Conservation (phyloP, 2,329 filamentous ascomycete species). For the Setomelanomma holmii region DNA sequence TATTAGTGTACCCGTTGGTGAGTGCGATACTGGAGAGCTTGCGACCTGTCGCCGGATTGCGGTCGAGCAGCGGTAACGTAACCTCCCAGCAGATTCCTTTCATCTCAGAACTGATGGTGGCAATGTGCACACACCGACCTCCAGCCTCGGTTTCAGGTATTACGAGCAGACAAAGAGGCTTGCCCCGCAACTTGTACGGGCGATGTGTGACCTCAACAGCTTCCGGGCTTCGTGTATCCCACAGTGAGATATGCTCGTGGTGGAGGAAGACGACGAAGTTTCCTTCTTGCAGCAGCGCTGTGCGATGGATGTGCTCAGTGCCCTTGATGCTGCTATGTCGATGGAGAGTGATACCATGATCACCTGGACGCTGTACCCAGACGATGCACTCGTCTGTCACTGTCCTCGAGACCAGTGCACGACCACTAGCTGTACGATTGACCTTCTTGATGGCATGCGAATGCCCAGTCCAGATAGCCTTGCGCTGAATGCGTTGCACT, state of each 20-base stretch:
- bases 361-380: conserved; percentile 72
- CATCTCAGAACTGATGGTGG: conserved; percentile 81
- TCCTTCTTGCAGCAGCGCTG: conserved; percentile 78
- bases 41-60: conserved; percentile 35
- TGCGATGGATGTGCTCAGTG: conserved; percentile 77
- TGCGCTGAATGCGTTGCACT: conserved; percentile 65
- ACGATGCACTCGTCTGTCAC: conserved; percentile 79
- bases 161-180: conserved; percentile 79
- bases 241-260: conserved; percentile 73
- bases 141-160: conserved; percentile 70
- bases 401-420: conserved; percentile 81
- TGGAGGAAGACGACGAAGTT: conserved; percentile 83
- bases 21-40: conserved; percentile 30
- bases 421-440: conserved; percentile 81
- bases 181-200: conserved; percentile 68
- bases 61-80: conserved; percentile 59
- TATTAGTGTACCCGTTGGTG: conserved; percentile 40
- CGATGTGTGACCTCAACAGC: conserved; percentile 67
- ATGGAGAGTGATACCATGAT: conserved; percentile 62
- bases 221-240: conserved; percentile 73
- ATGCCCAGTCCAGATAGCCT: conserved; percentile 83
- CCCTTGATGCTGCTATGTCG: conserved; percentile 73
- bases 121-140: conserved; percentile 67
- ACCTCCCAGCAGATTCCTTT: conserved; percentile 84
- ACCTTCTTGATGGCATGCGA: conserved; percentile 82